Evolutionary conservation across 108 stramenopile genomes (phyloP).

Genomic region (Epithemia pelagica): DNA sequence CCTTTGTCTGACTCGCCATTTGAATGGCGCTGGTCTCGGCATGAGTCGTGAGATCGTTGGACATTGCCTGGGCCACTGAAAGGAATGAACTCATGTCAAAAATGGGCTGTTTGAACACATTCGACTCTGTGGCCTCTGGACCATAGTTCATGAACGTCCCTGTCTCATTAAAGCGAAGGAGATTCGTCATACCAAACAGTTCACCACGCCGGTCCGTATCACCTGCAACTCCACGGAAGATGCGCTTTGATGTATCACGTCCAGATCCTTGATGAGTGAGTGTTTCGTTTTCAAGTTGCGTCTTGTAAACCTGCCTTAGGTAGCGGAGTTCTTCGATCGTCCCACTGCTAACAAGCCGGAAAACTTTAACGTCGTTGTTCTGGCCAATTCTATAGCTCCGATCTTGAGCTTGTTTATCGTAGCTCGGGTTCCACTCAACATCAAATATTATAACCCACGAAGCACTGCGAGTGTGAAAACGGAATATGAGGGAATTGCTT

Average conservation of each 20-base stretch:
- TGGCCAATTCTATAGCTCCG: conserved; percentile 89
- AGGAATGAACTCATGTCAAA: not conserved
- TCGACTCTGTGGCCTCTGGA: not conserved
- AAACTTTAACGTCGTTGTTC: conserved; percentile 70
- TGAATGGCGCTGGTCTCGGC: not conserved
- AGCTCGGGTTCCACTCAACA: conserved; percentile 82
- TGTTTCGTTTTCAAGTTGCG: conserved; percentile 80
- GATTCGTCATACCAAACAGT: conserved; percentile 55
- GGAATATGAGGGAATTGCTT: too few species aligned
- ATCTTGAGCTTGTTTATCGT: conserved; percentile 77
- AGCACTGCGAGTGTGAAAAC: conserved; percentile 2
- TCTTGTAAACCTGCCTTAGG: conserved; percentile 91
- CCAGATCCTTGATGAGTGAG: conserved; percentile 18
- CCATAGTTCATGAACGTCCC: not conserved
- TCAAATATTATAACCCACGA: conserved; percentile 47
- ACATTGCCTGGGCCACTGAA: not conserved
- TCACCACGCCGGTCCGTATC: conserved; percentile 71
- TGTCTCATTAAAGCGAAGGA: conserved; percentile 7
- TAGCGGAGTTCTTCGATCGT: conserved; percentile 93
- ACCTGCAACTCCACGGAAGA: conserved; percentile 38
- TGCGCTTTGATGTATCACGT: conserved; percentile 9
- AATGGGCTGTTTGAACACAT: not conserved
- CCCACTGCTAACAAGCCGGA: conserved; percentile 77
- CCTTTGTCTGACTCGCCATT: not conserved
- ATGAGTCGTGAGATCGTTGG: not conserved